Evolutionary conservation across 2,329 filamentous ascomycete species (phyloP).

Genomic region (Arthroderma sp.): DNA sequence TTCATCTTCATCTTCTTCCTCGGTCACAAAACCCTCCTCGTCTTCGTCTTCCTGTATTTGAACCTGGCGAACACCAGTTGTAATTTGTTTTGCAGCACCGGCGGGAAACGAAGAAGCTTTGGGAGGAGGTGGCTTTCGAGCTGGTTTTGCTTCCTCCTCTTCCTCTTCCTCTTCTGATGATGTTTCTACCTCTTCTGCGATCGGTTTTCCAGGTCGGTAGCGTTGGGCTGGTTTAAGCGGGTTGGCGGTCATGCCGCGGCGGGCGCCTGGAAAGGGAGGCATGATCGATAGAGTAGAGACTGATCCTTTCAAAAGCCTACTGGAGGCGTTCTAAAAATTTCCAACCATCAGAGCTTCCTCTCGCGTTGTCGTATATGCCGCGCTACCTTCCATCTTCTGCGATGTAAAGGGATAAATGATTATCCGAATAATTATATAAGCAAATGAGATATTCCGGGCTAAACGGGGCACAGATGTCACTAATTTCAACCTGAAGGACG

Average conservation of each 20-base stretch:
- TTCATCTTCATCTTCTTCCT: slow-evolving; percentile 30
- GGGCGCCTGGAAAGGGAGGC: slow-evolving; percentile 29
- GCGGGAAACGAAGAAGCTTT: slow-evolving; percentile 29
- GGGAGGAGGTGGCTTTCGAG: slow-evolving; percentile 33
- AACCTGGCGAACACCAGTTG: slow-evolving; percentile 20
- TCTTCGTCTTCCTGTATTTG: slow-evolving; percentile 33
- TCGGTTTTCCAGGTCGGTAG: slow-evolving; percentile 71
- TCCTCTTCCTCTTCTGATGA: slow-evolving; percentile 40
- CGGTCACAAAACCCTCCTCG: slow-evolving; percentile 50
- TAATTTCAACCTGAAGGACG: too few relatives aligned
- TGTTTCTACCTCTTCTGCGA: slow-evolving; percentile 35
- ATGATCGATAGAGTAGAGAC: too few relatives aligned
- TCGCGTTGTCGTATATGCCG: too few relatives aligned
- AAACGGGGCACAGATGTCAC: too few relatives aligned
- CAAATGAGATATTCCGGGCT: too few relatives aligned
- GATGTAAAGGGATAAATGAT: too few relatives aligned
- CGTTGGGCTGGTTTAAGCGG: slow-evolving; percentile 60
- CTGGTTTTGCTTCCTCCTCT: slow-evolving; percentile 37
- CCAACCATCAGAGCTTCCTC: too few relatives aligned
- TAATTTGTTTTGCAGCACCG: slow-evolving; percentile 19
- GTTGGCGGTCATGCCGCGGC: slow-evolving; percentile 77
- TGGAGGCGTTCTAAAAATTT: too few relatives aligned
- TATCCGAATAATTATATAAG: too few relatives aligned
- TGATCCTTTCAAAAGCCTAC: too few relatives aligned
- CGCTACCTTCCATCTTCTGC: too few relatives aligned